phyloP scores from a whole-genome alignment of 345 rosid genomes.

The Draba incana region DNA sequence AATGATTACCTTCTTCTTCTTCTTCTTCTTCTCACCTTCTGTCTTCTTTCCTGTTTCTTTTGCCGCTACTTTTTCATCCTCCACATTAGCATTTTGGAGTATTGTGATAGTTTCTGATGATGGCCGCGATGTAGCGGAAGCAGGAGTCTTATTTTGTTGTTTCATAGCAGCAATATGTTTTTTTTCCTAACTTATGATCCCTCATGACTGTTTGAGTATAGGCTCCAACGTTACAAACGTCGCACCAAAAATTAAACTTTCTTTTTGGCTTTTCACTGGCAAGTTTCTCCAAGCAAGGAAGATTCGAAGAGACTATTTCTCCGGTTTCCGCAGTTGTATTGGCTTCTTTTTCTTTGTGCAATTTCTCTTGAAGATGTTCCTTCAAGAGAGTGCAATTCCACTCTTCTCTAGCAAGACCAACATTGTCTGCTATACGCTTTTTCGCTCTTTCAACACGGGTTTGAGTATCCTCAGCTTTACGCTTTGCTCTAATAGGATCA shows the following conservation, averaged over 20 bases:
- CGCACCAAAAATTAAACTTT: slow-evolving; percentile 31
- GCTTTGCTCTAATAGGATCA: slow-evolving; percentile 48
- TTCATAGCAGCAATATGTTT: slow-evolving; percentile 28
- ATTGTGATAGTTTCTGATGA: slow-evolving; percentile 4
- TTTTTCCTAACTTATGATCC: slow-evolving; percentile 28
- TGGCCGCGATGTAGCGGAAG: background rate
- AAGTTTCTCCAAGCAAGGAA: slow-evolving; percentile 7
- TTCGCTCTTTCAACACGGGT: slow-evolving; percentile 23
- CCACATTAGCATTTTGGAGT: background rate
- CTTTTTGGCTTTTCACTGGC: background rate
- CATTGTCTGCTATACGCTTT: slow-evolving; percentile 39
- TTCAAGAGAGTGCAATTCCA: slow-evolving; percentile 2
- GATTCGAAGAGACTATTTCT: slow-evolving; percentile 26
- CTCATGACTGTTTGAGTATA: slow-evolving; percentile 20
- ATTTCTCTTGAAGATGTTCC: too few species aligned
- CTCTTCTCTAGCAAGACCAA: slow-evolving; percentile 33
- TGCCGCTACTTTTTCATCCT: slow-evolving; percentile 7
- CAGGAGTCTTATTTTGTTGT: slow-evolving; percentile 11
- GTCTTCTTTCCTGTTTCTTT: slow-evolving; percentile 21
- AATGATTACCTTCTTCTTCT: slow-evolving; percentile 35
- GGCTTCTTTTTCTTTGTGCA: background rate
- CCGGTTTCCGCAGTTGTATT: background rate
- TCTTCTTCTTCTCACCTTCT: slow-evolving; percentile 10
- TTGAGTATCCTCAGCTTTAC: slow-evolving; percentile 46
- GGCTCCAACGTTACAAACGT: slow-evolving; percentile 17